Evolutionary conservation across 805 yeast genomes (phyloP).

Genomic region (Ogataea philodendri): DNA sequence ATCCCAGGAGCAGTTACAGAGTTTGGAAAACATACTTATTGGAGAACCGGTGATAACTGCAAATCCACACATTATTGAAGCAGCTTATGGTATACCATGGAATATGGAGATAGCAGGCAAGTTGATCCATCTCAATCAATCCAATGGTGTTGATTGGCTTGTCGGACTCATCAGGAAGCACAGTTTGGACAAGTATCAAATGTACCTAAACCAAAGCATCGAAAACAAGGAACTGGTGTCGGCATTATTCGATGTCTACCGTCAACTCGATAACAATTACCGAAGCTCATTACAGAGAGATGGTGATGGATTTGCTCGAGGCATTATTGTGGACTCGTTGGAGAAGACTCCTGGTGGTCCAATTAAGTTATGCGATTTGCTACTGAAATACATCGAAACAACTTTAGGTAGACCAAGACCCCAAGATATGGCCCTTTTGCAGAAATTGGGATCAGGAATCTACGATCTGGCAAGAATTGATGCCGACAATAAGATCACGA

Average conservation of each 20-base stretch:
- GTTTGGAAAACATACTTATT: constrained; percentile 1
- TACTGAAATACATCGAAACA: constrained; percentile 15
- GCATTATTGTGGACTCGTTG: constrained; percentile 3
- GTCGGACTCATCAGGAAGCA: constrained; percentile 1
- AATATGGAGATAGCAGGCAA: neutral
- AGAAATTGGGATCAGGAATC: neutral
- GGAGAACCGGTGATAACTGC: constrained; percentile 6
- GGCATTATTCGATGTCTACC: neutral
- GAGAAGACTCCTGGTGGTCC: constrained; percentile 7
- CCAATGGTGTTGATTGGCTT: constrained; percentile 2
- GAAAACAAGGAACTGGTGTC: constrained; percentile 2
- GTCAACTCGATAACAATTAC: neutral
- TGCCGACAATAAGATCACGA: too few relatives aligned
- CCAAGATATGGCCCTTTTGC: neutral
- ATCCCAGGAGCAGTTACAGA: too few relatives aligned
- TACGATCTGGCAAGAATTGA: neutral
- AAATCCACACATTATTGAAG: constrained; percentile 2
- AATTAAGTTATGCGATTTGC: constrained; percentile 12
- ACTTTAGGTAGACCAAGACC: constrained; percentile 9
- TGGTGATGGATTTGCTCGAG: neutral
- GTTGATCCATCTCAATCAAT: neutral
- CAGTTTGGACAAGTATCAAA: neutral
- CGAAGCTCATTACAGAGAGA: neutral
- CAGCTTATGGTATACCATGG: constrained; percentile 6
- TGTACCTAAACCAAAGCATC: neutral